Evolutionary conservation across 768 basidiomycete species (phyloP), one percentile per base, ranked within the genome.

Genomic region (Auriscalpium vulgare): DNA sequence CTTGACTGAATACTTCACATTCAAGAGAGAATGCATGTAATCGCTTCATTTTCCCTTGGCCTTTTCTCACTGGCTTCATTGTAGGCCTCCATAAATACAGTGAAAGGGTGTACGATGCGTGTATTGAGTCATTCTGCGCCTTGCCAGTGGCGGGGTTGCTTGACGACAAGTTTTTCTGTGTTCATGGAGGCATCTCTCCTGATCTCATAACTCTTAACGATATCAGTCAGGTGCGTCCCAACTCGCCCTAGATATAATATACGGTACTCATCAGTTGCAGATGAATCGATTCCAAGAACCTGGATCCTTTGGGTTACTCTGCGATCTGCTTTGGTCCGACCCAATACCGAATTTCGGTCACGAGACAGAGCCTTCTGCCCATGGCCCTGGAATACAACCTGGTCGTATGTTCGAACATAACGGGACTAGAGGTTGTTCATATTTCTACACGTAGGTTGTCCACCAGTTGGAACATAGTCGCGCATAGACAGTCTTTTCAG

Each of bases 321-420:
- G 95, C 66, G 97, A 99, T 66, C 74, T 99, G 36, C 78, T 99
- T 7, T 99, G 97, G 97, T 84, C 95, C 0, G 97, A 98, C 68
- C 97, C 97, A 6, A 80, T 95, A 34, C 80, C 81, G 17, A 88
- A 88, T 62, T 99, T 91, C 66, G 95, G 93, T 13, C 80, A 87
- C 64, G 93, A 97, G 68, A 76, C 81, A 6, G 78, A 86, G 54
- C 72, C 74, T 17, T 68, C 74, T 47, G 59, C 68, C 17, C 73
- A 81, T 56, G 74, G 78, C n/a, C 70, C 80, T 65, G 71, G 76
- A 44, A 56, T 95, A 59, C 72, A 78, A 0, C 74, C 74, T 1
- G 84, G 83, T 2, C 77, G 80, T n/a, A 74, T 74, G 0, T 91
- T 84, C 62, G 72, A 88, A 23, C 88, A 91, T 65, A 98, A 98